A percentile compares a stretch with the other conserved stretches of the same genome.
Evolutionary conservation across 148 eudicot species (phyloP).

Genomic region (Polygonum aviculare): DNA sequence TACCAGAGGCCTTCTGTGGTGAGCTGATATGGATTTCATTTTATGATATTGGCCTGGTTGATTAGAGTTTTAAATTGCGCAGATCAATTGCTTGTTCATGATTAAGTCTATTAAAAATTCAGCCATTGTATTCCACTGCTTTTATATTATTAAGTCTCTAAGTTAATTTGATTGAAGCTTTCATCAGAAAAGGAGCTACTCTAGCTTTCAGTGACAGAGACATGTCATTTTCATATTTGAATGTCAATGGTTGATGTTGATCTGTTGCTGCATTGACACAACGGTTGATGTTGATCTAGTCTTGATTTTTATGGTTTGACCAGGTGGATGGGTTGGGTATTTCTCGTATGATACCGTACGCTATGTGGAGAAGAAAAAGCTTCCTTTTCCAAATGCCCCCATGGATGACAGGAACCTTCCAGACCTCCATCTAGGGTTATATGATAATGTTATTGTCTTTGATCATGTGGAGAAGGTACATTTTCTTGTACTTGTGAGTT

Average conservation of each 20-base stretch:
- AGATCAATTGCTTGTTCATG: background rate
- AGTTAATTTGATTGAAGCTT: background rate
- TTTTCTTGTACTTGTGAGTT: background rate
- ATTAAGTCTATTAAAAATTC: background rate
- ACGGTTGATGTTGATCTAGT: background rate
- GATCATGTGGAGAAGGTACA: conserved; percentile 93
- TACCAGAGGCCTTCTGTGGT: conserved; percentile 98
- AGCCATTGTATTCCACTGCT: background rate
- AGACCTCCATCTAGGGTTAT: conserved; percentile 85
- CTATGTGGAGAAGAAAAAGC: conserved; percentile 89
- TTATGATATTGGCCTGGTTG: background rate
- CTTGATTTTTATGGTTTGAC: conserved; percentile 11
- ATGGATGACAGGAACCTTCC: conserved; percentile 90
- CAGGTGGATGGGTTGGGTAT: conserved; percentile 99
- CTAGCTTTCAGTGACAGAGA: background rate
- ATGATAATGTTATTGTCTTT: conserved; percentile 93
- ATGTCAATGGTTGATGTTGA: background rate
- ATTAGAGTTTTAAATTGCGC: background rate
- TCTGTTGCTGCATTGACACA: background rate
- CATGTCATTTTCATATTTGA: background rate
- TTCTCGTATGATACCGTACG: conserved; percentile 97
- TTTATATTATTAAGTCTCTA: background rate
- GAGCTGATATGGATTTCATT: conserved; percentile 12
- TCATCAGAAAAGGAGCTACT: background rate
- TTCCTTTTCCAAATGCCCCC: conserved; percentile 84